These are phyloP conservation scores for Malus hybrid DNA, from an alignment of 331 rosid genomes.

Conservation along the genomic window DNA sequence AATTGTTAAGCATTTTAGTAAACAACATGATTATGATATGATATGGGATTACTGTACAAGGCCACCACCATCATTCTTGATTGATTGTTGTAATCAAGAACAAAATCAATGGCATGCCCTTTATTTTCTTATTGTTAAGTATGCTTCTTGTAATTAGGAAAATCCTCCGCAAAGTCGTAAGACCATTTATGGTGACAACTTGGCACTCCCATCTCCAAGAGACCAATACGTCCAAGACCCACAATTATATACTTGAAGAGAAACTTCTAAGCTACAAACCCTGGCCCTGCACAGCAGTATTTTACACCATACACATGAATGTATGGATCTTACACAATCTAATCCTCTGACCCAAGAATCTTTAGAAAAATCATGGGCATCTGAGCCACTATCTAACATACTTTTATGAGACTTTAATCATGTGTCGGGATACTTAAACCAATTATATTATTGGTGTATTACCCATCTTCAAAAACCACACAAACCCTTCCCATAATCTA, in stretches of 20 bases:
- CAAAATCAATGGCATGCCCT: background rate
- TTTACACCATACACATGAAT: background rate
- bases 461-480: too few relatives aligned
- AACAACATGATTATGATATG: background rate
- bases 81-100: background rate
- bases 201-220: background rate
- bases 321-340: background rate
- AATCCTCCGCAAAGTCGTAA: too few relatives aligned
- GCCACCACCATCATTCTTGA: background rate
- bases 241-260: background rate
- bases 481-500: too few relatives aligned
- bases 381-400: background rate
- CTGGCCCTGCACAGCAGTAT: background rate
- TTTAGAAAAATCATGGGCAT: constrained; percentile 4
- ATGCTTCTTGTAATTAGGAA: too few relatives aligned
- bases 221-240: background rate
- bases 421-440: constrained; percentile 7
- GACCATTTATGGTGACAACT: constrained; percentile 10
- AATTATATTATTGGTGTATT: background rate
- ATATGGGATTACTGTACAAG: background rate
- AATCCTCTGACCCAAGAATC: background rate
- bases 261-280: background rate
- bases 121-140: background rate
- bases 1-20: background rate
- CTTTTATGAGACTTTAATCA: background rate